A percentile compares a stretch with the other conserved stretches of the same genome.
Conservation (phyloP, 805 yeast genomes). For the Millerago galiae region DNA sequence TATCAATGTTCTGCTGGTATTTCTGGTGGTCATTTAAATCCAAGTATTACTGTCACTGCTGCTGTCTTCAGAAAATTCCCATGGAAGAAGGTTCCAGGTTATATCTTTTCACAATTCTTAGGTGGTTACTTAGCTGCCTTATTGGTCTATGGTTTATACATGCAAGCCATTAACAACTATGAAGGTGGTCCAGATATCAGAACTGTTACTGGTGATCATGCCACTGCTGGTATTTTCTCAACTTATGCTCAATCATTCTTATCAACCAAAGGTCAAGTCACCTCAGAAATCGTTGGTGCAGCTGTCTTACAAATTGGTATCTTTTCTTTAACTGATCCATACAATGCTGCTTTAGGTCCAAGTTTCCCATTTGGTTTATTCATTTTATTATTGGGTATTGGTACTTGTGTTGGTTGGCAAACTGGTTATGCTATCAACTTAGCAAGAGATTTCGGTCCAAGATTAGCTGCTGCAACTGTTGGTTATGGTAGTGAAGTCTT, state of each 20-base stretch:
- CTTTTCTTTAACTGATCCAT: constrained; percentile 46
- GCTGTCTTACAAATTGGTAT: constrained; percentile 40
- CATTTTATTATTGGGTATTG: constrained; percentile 37
- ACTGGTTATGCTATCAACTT: constrained; percentile 51
- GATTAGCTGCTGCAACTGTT: constrained; percentile 40
- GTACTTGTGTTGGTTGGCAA: constrained; percentile 43
- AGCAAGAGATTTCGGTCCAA: constrained; percentile 51
- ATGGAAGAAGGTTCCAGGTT: constrained; percentile 38
- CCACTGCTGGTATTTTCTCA: constrained; percentile 40
- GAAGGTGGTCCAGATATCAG: constrained; percentile 28
- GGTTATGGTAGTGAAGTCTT: constrained; percentile 40
- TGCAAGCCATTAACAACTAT: constrained; percentile 30
- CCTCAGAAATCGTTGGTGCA: constrained; percentile 41
- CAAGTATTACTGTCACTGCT: constrained; percentile 42
- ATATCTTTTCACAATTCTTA: constrained; percentile 39
- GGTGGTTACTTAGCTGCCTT: constrained; percentile 45
- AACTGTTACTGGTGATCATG: constrained; percentile 23
- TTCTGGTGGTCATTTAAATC: constrained; percentile 54
- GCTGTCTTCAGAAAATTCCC: constrained; percentile 48
- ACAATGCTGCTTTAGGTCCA: constrained; percentile 39
- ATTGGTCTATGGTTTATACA: constrained; percentile 39
- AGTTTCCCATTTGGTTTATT: constrained; percentile 43
- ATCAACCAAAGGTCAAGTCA: constrained; percentile 37
- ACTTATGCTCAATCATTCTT: constrained; percentile 38
- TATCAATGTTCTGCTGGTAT: constrained; percentile 46